Evolutionary conservation across 2,329 filamentous ascomycete species (phyloP).

Genomic region (Talaromyces amestolkiae): DNA sequence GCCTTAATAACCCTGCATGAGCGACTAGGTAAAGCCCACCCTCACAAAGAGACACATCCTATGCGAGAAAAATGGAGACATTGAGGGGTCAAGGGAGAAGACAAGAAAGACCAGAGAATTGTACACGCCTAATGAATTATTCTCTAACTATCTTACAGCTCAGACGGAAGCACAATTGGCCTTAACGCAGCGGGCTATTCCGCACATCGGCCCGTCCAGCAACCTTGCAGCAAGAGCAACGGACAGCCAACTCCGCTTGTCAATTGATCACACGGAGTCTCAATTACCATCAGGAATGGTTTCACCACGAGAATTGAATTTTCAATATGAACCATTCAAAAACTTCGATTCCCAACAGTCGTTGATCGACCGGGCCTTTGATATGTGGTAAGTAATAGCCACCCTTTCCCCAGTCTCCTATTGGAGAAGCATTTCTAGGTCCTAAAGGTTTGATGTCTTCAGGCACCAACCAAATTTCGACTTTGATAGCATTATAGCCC

Average conservation of each 20-base stretch:
- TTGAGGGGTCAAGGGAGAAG: neutral
- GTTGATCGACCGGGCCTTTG: neutral
- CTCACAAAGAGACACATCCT: neutral
- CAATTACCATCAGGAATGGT: constrained; percentile 1
- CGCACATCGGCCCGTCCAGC: constrained; percentile 1
- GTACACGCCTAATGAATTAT: neutral
- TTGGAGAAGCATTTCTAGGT: neutral
- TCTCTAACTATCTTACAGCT: neutral
- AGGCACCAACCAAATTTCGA: constrained; percentile 1
- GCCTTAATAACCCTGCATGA: constrained; percentile 2
- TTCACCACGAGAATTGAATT: neutral
- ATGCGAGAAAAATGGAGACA: neutral
- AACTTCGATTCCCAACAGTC: neutral
- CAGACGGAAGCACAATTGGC: constrained; percentile 4
- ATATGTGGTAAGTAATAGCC: neutral
- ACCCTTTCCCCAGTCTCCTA: neutral
- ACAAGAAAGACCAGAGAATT: neutral
- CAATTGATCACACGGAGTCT: neutral
- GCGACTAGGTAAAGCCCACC: constrained; percentile 3
- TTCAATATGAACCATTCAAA: neutral
- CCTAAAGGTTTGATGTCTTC: neutral
- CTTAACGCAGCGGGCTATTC: constrained; percentile 3
- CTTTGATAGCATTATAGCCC: constrained; percentile 1
- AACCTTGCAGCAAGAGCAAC: neutral
- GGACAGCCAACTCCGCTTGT: constrained; percentile 1